Evolutionary conservation across 495 filamentous ascomycete genomes (phyloP).

Genomic region (Xylaria scruposa): DNA sequence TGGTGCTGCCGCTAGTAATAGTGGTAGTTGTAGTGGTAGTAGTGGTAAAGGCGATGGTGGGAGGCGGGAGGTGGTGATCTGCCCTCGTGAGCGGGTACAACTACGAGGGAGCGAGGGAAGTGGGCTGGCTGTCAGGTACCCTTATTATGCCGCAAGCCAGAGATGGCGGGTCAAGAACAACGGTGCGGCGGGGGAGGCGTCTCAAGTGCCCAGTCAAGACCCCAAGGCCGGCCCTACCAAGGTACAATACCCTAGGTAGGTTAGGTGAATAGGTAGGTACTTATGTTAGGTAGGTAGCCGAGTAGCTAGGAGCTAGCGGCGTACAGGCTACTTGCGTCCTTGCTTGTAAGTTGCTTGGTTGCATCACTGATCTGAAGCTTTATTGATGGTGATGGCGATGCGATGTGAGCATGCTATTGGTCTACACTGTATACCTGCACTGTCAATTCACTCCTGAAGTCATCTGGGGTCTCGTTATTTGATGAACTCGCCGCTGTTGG

Average conservation of each 20-base stretch:
- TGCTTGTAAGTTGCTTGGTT: too few relatives aligned
- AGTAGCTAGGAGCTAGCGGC: too few relatives aligned
- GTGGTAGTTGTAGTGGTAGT: background rate
- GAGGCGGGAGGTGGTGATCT: conserved; percentile 17
- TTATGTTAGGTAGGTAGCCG: background rate
- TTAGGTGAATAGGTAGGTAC: background rate
- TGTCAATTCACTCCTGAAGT: background rate
- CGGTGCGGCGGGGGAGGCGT: conserved; percentile 15
- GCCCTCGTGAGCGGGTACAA: conserved; percentile 19
- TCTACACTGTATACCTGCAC: background rate
- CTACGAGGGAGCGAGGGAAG: conserved; percentile 9
- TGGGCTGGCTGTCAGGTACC: conserved; percentile 26
- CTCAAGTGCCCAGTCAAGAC: background rate
- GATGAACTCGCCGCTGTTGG: background rate
- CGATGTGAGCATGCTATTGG: background rate
- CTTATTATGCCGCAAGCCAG: conserved; percentile 19
- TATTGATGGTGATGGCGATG: background rate
- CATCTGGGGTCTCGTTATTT: background rate
- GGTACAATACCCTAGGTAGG: background rate
- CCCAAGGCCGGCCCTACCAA: background rate
- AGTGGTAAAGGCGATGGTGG: background rate
- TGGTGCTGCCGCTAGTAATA: conserved; percentile 2
- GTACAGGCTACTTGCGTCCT: too few relatives aligned
- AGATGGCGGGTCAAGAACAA: background rate
- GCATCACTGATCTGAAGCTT: too few relatives aligned